These are phyloP conservation scores for Apophysomyces variabilis DNA, from an alignment of 371 early-diverging fungal species.

Conservation along the genomic window DNA sequence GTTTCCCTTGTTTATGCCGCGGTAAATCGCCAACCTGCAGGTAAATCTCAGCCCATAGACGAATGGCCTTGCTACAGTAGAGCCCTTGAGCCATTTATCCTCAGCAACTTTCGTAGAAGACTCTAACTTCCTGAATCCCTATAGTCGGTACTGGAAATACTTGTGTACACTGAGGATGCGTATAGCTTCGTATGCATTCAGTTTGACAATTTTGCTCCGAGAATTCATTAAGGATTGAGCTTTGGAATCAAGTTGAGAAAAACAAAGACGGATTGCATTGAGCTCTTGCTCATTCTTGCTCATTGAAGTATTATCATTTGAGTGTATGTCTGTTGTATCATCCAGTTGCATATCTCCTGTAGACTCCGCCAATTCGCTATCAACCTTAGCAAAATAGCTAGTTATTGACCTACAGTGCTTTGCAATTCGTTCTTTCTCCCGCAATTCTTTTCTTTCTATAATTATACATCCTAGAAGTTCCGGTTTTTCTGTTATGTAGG, in stretches of 20 bases:
- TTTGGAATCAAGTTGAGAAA: neutral
- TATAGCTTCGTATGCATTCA: neutral
- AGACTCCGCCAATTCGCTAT: neutral
- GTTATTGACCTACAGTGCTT: slow-evolving; percentile 1
- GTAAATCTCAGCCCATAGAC: neutral
- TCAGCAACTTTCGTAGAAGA: neutral
- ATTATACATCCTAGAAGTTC: neutral
- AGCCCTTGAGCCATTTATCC: neutral
- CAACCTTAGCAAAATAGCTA: neutral
- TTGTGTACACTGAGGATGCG: neutral
- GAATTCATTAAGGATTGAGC: neutral
- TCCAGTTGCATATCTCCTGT: neutral
- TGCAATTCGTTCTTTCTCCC: neutral
- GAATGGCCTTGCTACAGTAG: neutral
- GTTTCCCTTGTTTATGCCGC: slow-evolving; percentile 7
- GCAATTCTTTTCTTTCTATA: neutral
- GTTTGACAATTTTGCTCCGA: neutral
- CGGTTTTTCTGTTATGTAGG: neutral
- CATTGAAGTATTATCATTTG: neutral
- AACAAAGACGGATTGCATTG: neutral
- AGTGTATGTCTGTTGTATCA: too few relatives aligned
- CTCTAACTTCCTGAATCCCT: neutral
- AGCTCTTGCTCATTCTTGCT: neutral
- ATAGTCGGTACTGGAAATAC: neutral
- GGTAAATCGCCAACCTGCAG: neutral